These are phyloP conservation scores for Wallacemonas sp. DNA, from an alignment of 208 protist species.

Conservation along the genomic window DNA sequence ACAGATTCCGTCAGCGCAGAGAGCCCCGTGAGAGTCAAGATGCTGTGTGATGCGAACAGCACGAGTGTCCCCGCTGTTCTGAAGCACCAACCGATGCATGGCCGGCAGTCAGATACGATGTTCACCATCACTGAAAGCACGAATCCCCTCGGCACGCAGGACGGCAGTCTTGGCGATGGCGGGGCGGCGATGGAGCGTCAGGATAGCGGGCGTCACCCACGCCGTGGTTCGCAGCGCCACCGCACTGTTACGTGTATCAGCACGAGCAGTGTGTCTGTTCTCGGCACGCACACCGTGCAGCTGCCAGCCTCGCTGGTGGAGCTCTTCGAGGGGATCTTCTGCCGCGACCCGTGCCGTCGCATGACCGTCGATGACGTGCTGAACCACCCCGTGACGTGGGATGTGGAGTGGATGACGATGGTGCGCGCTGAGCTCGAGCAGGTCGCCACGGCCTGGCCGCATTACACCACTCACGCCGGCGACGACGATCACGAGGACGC, in stretches of 20 bases:
- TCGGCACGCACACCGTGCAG: constrained; percentile 37
- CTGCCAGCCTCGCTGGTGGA: constrained; percentile 70
- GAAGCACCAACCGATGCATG: no score
- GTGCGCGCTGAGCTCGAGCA: constrained; percentile 45
- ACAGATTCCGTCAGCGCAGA: no score
- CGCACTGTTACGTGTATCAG: constrained; percentile 49
- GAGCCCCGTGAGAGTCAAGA: neutral
- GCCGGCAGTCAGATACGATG: no score
- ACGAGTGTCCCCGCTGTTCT: no score
- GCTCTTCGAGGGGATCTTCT: constrained; percentile 68
- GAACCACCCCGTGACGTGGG: constrained; percentile 76
- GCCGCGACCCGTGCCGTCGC: constrained; percentile 63
- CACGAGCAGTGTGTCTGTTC: constrained; percentile 34
- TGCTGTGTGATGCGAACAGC: neutral
- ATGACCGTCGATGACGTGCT: constrained; percentile 73
- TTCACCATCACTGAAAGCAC: no score
- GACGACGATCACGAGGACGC: neutral
- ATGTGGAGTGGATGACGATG: constrained; percentile 80
- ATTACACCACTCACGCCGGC: neutral
- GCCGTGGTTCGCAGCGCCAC: neutral
- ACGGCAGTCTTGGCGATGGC: no score
- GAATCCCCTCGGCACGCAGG: no score
- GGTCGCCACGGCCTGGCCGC: neutral
- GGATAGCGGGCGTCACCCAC: neutral
- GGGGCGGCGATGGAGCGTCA: neutral